Evolutionary conservation across 345 rosid species (phyloP), one percentile per base, ranked within the genome.

Genomic region (Psidium friedrichsthalianum): DNA sequence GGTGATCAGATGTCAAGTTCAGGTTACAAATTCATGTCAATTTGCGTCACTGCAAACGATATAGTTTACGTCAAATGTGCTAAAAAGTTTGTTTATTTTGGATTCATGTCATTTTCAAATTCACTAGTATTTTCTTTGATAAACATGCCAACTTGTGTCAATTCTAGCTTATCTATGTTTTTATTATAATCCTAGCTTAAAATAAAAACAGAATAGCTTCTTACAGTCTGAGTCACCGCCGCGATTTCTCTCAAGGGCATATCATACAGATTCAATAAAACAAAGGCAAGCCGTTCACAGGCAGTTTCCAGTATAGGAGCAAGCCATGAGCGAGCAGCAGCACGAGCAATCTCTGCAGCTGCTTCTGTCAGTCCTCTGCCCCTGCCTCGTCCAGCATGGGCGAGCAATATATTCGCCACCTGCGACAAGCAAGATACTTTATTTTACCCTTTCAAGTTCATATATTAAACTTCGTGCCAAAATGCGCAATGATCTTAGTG

Each of bases 271-370:
- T 94, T 94, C 87, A 93, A 93, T 58, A 97, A 87, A 57, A 97
- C 99, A 89, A 96, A 96, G 85, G 96, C 95, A 85, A 97, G 98
- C 82, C 98, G 89, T 83, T 97, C 98, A 69, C 99, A 97, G 83
- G 98, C 98, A 74, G 98, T 94, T 89, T 95, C 98, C 86, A 97
- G 98, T 57, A 97, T 94, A 80, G 99, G 99, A 91, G 98, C 94
- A 20, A 97, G 96, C 99, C 99, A 97, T 83, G 98, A 94, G 81
- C 97, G 92, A 36, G 98, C 96, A 87, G 99, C 98, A 11, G 99
- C 92, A 57, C 98, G 92, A 78, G 99, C 98, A 83, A 97, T 96
- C 90, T 97, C 98, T 88, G 98, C 98, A 69, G 98, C 94, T 83
- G 98, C 99, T 90, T 97, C 99, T 29, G 95, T 88, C 82, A 94